Evolutionary conservation across 306 rosid genomes (phyloP), one percentile per base, ranked within the genome.

Genomic region (Cotoneaster glaucophyllus): DNA sequence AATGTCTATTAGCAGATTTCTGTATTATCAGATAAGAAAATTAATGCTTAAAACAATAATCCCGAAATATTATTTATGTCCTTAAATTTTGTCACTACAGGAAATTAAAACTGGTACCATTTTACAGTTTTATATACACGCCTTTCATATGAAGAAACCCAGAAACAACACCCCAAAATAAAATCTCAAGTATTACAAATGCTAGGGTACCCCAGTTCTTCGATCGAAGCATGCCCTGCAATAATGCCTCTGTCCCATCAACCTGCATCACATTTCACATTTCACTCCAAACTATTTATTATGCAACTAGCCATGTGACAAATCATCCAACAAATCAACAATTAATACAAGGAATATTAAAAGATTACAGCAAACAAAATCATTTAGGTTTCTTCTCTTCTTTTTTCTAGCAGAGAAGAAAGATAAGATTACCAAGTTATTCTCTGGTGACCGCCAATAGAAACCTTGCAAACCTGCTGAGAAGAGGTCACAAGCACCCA

Each of bases 401-500:
- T 63, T 1, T 26, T 7, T 18, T 29, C 67, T 22, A 63, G 39
- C 41, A 45, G 65, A n/a, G 37, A 64, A 25, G 66, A 43, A 61
- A 61, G 65, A 39, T 64, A 48, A 77, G 70, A 65, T 61, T 89
- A 91, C 97, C 92, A 86, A 82, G 82, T 84, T 91, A 77, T 86
- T 91, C 78, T 87, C 83, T 65, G 95, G 97, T 64, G 90, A 83
- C 69, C 61, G 86, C 89, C 87, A 91, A 85, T 85, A 91, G 86
- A 91, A 87, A 63, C 95, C 97, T 75, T 91, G 94, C 78, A 89
- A 32, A 80, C 82, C 82, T 69, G 86, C 89, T 6, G 94, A 87
- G 78, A 91, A 86, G 63, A 91, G 81, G 45, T 89, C 97, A 76
- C 91, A 84, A 78, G 97, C 94, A 71, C 88, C 97, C 83, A 87